These are phyloP conservation scores for Volutella citrinella DNA, from an alignment of 2,329 filamentous ascomycete genomes.

Conservation along the genomic window DNA sequence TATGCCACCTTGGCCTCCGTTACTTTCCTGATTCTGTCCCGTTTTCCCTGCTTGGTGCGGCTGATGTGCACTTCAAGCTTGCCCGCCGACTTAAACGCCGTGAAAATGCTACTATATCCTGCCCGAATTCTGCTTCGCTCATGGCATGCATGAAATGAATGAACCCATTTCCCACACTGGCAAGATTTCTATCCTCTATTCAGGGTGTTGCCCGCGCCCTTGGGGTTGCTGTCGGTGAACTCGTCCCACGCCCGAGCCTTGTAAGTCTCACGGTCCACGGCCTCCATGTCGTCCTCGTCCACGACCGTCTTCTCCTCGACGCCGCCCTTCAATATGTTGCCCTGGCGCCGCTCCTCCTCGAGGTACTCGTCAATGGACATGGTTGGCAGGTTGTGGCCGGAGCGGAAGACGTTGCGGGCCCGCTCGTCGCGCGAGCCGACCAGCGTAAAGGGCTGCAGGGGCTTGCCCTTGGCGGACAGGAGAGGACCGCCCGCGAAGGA, in stretches of 20 bases:
- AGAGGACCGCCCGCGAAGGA: slow-evolving; percentile 63
- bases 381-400: slow-evolving; percentile 89
- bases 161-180: no score
- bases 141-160: no score
- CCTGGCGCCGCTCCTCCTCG: slow-evolving; percentile 80
- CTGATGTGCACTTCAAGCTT: no score
- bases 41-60: no score
- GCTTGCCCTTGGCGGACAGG: slow-evolving; percentile 75
- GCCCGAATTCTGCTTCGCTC: no score
- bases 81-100: no score
- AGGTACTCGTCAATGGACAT: slow-evolving; percentile 99
- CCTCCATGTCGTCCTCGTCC: slow-evolving; percentile 89
- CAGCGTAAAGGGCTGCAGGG: slow-evolving; percentile 86
- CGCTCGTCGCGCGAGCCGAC: slow-evolving; percentile 73
- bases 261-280: slow-evolving; percentile 83
- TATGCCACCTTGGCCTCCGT: no score
- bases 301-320: slow-evolving; percentile 72
- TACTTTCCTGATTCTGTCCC: no score
- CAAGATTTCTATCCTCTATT: slow-evolving; percentile 59
- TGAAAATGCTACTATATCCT: no score
- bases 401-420: slow-evolving; percentile 77
- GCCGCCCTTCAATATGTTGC: slow-evolving; percentile 88
- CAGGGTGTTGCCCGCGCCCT: slow-evolving; percentile 77
- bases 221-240: slow-evolving; percentile 84
- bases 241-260: slow-evolving; percentile 97